These are phyloP conservation scores for Fusarium sp. DNA, from an alignment of 2,329 filamentous ascomycete genomes.

Conservation along the genomic window DNA sequence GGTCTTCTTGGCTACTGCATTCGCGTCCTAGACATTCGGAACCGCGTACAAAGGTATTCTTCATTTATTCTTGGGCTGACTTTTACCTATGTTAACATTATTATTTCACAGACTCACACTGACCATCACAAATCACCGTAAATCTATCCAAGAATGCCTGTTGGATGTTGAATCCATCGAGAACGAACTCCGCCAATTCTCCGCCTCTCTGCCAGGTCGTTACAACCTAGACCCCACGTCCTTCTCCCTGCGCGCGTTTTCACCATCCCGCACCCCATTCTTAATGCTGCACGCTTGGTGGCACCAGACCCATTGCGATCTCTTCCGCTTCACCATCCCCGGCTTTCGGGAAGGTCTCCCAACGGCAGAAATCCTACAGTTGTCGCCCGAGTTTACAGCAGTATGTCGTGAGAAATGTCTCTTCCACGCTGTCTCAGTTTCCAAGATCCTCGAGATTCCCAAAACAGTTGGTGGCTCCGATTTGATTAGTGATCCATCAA, in stretches of 20 bases:
- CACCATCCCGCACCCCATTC: constrained; percentile 38
- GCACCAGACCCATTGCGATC: constrained; percentile 46
- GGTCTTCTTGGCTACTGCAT: constrained; percentile 26
- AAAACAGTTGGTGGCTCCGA: background rate
- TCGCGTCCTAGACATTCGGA: constrained; percentile 20
- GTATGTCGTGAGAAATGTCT: constrained; percentile 24
- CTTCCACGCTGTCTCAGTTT: constrained; percentile 15
- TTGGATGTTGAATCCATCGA: constrained; percentile 24
- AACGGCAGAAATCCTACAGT: constrained; percentile 1
- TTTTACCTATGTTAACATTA: rapidly evolving
- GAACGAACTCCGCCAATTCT: constrained; percentile 20
- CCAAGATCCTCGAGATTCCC: background rate
- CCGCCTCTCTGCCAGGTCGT: constrained; percentile 13
- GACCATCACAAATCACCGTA: constrained; percentile 40
- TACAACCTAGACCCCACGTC: constrained; percentile 35
- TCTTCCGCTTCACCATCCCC: constrained; percentile 43
- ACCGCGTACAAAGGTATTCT: constrained; percentile 25
- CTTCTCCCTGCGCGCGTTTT: constrained; percentile 41
- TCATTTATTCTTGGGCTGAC: rapidly evolving
- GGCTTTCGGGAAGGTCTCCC: constrained; percentile 29
- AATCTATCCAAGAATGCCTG: constrained; percentile 24
- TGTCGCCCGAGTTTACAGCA: constrained; percentile 6
- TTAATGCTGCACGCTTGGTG: constrained; percentile 48
- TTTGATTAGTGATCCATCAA: constrained; percentile 25
- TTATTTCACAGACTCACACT: constrained; percentile 23